A percentile compares a stretch with the other conserved stretches of the same genome.
phyloP scores from a whole-genome alignment of 306 rosid species.

The Canavalia gladiata region DNA sequence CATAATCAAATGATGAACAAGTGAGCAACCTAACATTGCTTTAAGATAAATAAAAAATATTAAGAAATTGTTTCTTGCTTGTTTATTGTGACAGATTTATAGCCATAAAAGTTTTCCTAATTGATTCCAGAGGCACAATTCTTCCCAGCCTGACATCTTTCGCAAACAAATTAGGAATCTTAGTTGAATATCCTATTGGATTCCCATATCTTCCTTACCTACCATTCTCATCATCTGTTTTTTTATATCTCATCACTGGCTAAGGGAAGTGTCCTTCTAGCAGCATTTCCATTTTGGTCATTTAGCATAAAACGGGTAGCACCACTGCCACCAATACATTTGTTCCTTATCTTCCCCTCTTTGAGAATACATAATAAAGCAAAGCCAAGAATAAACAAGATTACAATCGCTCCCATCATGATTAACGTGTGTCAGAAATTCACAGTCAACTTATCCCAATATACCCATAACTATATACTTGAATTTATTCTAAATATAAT shows the following conservation, averaged over 20 bases:
- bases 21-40: not conserved
- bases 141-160: not conserved
- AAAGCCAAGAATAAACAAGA: constrained; percentile 18
- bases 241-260: too few relatives aligned
- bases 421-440: constrained; percentile 34
- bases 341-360: not conserved
- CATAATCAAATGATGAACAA: not conserved
- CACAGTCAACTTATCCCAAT: not conserved
- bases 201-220: too few relatives aligned
- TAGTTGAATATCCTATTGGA: not conserved
- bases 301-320: too few relatives aligned
- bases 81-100: not conserved
- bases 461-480: too few relatives aligned
- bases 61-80: not conserved
- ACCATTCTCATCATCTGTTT: too few relatives aligned
- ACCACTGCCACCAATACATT: too few relatives aligned
- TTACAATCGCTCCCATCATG: constrained; percentile 28
- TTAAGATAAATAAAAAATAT: not conserved
- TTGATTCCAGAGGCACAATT: not conserved
- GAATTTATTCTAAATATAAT: too few relatives aligned
- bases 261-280: too few relatives aligned
- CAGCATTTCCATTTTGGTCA: too few relatives aligned
- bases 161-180: not conserved
- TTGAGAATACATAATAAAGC: constrained; percentile 2
- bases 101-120: not conserved